phyloP scores from a whole-genome alignment of 2,329 filamentous ascomycete species.

The Fusarium pininemorale region DNA sequence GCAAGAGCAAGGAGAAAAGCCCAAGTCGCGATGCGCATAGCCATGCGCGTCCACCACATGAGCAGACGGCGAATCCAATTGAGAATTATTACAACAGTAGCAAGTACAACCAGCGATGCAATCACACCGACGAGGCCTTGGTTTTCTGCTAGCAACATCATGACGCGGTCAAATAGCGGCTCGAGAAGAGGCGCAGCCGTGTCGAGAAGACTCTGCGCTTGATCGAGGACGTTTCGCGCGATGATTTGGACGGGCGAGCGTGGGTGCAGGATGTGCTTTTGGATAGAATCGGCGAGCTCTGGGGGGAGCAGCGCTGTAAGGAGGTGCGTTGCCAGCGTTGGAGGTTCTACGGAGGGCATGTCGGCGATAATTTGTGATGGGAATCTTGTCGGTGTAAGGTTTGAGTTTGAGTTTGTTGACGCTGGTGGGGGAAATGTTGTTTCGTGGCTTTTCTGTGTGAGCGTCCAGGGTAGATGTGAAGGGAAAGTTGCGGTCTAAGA shows the following conservation, averaged over 20 bases:
- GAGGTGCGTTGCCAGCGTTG: conserved; percentile 45
- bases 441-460: conserved; percentile 27
- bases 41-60: conserved; percentile 79
- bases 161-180: conserved; percentile 53
- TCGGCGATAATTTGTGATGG: not conserved
- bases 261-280: conserved; percentile 59
- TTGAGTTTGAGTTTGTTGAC: not conserved
- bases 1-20: conserved; percentile 62
- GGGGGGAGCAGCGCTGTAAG: conserved; percentile 56
- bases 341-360: conserved; percentile 44
- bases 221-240: conserved; percentile 46
- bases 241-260: conserved; percentile 56
- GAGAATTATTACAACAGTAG: conserved; percentile 72
- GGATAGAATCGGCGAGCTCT: conserved; percentile 54
- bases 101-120: conserved; percentile 48
- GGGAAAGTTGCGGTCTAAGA: conserved; percentile 28
- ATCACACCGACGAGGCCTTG: conserved; percentile 47
- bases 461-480: conserved; percentile 25
- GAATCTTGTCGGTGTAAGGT: conserved; percentile 1
- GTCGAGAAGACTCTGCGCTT: conserved; percentile 43
- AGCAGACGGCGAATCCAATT: conserved; percentile 77
- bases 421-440: conserved; percentile 18
- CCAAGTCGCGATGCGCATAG: conserved; percentile 72
- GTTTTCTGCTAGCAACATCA: conserved; percentile 48
- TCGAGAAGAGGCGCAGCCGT: conserved; percentile 53